Conservation (phyloP, 169 alveolate species). For the Cryptosporidium ubiquitum region DNA sequence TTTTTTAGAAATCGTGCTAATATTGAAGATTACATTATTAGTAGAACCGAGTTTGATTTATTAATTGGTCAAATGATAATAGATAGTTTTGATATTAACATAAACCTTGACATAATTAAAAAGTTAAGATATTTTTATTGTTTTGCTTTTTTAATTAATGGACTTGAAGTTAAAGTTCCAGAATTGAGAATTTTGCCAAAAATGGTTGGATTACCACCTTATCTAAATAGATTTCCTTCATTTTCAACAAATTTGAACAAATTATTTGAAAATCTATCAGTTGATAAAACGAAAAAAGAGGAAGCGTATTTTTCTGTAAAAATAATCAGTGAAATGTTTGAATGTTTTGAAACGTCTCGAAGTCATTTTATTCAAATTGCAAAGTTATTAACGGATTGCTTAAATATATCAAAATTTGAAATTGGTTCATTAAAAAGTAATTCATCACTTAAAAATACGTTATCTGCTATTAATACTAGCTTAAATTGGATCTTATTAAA, state of each 20-base stretch:
- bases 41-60: conserved; percentile 20
- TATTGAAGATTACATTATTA: neutral
- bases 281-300: neutral
- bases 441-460: conserved; percentile 1
- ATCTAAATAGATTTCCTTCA: conserved; percentile 38
- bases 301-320: neutral
- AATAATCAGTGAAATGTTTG: conserved; percentile 1
- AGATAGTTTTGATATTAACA: neutral
- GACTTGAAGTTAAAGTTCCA: neutral
- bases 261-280: neutral
- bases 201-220: conserved; percentile 20
- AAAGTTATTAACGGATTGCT: neutral
- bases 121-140: conserved; percentile 6
- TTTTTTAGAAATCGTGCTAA: neutral
- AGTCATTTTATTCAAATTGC: neutral
- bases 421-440: neutral
- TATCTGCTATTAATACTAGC: neutral
- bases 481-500: conserved; percentile 31
- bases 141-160: neutral
- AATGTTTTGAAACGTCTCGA: neutral
- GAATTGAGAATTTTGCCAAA: conserved; percentile 46
- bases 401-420: neutral
- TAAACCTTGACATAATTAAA: neutral
- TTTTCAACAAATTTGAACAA: neutral
- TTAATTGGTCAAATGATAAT: conserved; percentile 9